Percentiles rank a stretch among this genome's conserved stretches.
These are phyloP conservation scores for Sporopachydermia quercuum DNA, from an alignment of 805 yeast genomes.

Conservation along the genomic window DNA sequence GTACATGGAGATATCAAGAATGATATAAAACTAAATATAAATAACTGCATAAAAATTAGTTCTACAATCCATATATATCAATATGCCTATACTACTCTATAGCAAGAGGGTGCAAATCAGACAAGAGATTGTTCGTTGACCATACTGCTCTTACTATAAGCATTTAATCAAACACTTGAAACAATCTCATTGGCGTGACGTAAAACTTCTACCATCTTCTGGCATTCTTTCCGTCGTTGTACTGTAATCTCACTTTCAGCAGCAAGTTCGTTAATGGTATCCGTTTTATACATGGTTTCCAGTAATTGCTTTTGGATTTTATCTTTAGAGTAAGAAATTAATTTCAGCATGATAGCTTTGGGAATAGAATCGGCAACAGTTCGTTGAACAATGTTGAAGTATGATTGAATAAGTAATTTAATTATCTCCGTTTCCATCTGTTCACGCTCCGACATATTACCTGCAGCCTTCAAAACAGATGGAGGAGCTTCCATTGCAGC, in stretches of 20 bases:
- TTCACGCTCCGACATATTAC: conserved; percentile 71
- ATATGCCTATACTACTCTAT: no score
- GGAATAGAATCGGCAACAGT: conserved; percentile 77
- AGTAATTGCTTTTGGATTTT: conserved; percentile 67
- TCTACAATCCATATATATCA: no score
- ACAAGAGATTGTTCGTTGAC: no score
- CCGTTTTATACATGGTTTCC: conserved; percentile 57
- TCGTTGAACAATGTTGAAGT: conserved; percentile 64
- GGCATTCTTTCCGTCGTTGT: conserved; percentile 74
- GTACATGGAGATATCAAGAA: no score
- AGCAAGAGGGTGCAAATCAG: no score
- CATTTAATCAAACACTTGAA: conserved; percentile 47
- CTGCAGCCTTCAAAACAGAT: conserved; percentile 66
- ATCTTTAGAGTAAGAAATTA: conserved; percentile 57
- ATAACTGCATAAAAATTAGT: no score
- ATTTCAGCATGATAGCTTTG: conserved; percentile 72
- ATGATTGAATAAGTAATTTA: conserved; percentile 60
- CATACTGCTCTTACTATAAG: no score
- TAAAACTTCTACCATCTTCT: conserved; percentile 75
- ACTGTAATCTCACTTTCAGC: conserved; percentile 69
- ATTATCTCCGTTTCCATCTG: conserved; percentile 78
- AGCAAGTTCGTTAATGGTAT: conserved; percentile 50
- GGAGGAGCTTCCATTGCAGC: conserved; percentile 88
- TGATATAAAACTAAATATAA: no score
- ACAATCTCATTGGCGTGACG: conserved; percentile 69